Percentiles rank a stretch among this genome's conserved stretches.
phyloP scores from a whole-genome alignment of 2,329 filamentous ascomycete genomes.

The Teratosphaeria nubilosa region DNA sequence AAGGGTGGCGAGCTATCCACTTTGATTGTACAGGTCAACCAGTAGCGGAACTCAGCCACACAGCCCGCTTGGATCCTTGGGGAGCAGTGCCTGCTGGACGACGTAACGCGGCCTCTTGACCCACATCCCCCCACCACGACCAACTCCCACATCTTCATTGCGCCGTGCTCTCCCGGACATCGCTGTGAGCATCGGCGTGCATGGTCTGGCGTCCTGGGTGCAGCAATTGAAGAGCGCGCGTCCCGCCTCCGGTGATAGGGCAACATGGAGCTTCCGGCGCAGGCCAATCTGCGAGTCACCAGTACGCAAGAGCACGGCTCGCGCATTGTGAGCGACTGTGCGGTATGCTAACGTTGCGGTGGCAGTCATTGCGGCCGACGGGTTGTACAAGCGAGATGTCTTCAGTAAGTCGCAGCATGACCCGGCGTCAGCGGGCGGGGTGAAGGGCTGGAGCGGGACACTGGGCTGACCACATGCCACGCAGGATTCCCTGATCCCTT shows the following conservation, averaged over 20 bases:
- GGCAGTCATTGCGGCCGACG: slow-evolving; percentile 94
- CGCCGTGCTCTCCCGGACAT: background rate
- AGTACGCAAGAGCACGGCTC: slow-evolving; percentile 48
- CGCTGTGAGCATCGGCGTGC: background rate
- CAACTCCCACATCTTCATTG: background rate
- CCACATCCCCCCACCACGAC: background rate
- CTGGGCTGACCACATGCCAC: background rate
- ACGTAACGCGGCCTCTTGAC: background rate
- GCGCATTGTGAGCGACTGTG: background rate
- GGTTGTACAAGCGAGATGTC: slow-evolving; percentile 97
- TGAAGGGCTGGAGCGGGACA: background rate
- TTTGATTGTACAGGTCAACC: background rate
- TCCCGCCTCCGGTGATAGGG: background rate
- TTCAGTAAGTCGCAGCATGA: slow-evolving; percentile 61
- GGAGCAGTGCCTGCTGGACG: background rate
- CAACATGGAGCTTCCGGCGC: slow-evolving; percentile 38
- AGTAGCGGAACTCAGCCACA: background rate
- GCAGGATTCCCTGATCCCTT: slow-evolving; percentile 95
- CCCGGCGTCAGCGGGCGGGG: background rate
- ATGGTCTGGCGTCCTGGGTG: background rate
- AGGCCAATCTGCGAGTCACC: slow-evolving; percentile 81
- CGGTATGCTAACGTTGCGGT: slow-evolving; percentile 9
- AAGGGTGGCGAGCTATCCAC: background rate
- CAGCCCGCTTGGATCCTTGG: background rate
- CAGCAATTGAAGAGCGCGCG: background rate